Percentiles rank a stretch among this genome's conserved stretches.
Conservation (phyloP, 2,329 filamentous ascomycete species). For the Hortaea sp. region DNA sequence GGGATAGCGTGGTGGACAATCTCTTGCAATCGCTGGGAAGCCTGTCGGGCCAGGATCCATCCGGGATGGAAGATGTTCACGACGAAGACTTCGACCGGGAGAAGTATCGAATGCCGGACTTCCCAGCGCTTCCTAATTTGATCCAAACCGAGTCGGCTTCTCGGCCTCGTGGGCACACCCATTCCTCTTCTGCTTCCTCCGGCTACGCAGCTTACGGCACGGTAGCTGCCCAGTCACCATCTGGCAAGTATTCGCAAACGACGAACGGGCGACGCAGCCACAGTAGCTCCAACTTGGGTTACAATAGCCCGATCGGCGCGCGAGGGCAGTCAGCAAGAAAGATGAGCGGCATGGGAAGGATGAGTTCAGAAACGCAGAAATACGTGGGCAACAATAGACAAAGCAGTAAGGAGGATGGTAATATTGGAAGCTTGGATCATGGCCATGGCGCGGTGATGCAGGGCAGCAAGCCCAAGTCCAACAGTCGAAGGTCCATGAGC, state of each 20-base stretch:
- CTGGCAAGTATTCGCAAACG: conserved; percentile 14
- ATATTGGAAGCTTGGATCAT: conserved; percentile 13
- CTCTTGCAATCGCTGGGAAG: conserved; percentile 91
- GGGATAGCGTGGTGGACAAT: conserved; percentile 89
- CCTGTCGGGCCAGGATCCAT: conserved; percentile 42
- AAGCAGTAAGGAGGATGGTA: conserved; percentile 8
- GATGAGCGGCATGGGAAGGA: conserved; percentile 8
- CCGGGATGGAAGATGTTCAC: conserved; percentile 25
- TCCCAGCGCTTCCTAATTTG: conserved; percentile 3
- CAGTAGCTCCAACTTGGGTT: conserved; percentile 60
- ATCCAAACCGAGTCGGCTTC: conserved; percentile 20
- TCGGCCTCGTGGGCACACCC: conserved; percentile 48
- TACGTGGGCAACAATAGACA: not conserved
- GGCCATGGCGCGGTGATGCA: conserved; percentile 45
- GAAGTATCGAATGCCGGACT: conserved; percentile 14
- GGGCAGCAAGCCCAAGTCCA: conserved; percentile 45
- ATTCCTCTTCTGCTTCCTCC: conserved; percentile 50
- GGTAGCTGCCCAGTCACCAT: conserved; percentile 21
- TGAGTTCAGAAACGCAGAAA: conserved; percentile 13
- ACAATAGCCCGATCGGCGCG: conserved; percentile 7
- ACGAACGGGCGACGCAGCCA: conserved; percentile 57
- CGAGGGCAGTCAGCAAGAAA: conserved; percentile 8
- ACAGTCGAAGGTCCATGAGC: conserved; percentile 55
- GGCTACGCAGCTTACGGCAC: conserved; percentile 37
- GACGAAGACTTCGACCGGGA: conserved; percentile 25